phyloP scores from a whole-genome alignment of 1,284 basidiomycete species.

The Flammula alnicola region DNA sequence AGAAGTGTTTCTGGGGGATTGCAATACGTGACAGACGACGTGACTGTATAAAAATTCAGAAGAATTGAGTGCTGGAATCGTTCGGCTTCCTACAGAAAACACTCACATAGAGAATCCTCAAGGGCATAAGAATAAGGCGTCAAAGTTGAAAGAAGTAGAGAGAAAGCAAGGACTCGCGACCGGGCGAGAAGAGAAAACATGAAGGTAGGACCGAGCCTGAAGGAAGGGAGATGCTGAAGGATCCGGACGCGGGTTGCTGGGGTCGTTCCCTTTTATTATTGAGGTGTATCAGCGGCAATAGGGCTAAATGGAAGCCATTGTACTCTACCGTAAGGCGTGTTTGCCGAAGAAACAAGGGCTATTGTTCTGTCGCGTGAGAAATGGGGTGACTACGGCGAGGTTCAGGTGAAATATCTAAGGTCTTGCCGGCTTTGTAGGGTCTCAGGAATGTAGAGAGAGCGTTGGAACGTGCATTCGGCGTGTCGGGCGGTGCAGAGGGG shows the following conservation, averaged over 20 bases:
- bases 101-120: conserved; percentile 64
- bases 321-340: conserved; percentile 23
- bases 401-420: not conserved
- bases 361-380: conserved; percentile 35
- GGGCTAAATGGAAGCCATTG: conserved; percentile 21
- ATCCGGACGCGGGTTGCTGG: conserved; percentile 4
- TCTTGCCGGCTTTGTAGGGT: conserved; percentile 4
- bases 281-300: conserved; percentile 8
- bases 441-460: not conserved
- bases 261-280: conserved; percentile 15
- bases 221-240: conserved; percentile 19
- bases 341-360: conserved; percentile 24
- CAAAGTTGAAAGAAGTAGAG: conserved; percentile 47
- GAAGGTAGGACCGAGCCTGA: conserved; percentile 35
- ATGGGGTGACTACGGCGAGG: conserved; percentile 15
- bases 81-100: not conserved
- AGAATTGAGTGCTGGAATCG: conserved; percentile 2
- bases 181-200: conserved; percentile 72
- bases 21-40: conserved; percentile 89
- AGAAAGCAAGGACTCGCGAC: conserved; percentile 60
- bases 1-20: conserved; percentile 79
- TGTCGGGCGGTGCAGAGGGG: conserved; percentile 16
- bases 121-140: conserved; percentile 46
- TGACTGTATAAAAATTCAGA: conserved; percentile 56
- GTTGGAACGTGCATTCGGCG: conserved; percentile 25